Percentiles rank a stretch among this genome's conserved stretches.
These are phyloP conservation scores for Lachnellula arida DNA, from an alignment of 2,329 filamentous ascomycete species.

Conservation along the genomic window DNA sequence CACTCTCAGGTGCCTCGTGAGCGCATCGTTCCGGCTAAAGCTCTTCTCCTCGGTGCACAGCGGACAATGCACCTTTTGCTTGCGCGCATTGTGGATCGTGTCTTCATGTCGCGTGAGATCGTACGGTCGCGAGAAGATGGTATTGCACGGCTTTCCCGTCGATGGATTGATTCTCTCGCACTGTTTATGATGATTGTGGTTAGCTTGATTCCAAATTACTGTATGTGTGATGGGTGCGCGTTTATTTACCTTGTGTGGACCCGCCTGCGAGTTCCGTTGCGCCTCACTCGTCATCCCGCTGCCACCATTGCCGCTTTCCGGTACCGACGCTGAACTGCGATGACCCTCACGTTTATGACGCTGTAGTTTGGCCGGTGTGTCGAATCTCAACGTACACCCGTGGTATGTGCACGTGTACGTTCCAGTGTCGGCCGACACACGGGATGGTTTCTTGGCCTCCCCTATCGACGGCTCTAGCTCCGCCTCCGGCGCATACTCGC, in stretches of 20 bases:
- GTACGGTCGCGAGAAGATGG: constrained; percentile 91
- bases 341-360: constrained; percentile 96
- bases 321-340: constrained; percentile 60
- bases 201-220: background rate
- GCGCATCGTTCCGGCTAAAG: constrained; percentile 89
- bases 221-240: background rate
- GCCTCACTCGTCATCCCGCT: constrained; percentile 46
- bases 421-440: constrained; percentile 69
- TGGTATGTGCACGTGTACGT: constrained; percentile 97
- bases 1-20: constrained; percentile 90
- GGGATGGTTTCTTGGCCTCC: constrained; percentile 45
- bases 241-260: constrained; percentile 63
- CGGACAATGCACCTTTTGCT: constrained; percentile 90
- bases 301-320: constrained; percentile 31
- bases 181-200: constrained; percentile 1
- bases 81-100: constrained; percentile 91
- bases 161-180: constrained; percentile 93
- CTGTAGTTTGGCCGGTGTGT: constrained; percentile 79
- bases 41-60: constrained; percentile 95
- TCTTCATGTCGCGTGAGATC: constrained; percentile 95
- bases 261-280: constrained; percentile 78
- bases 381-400: constrained; percentile 82
- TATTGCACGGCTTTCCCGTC: constrained; percentile 91
- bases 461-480: constrained; percentile 18
- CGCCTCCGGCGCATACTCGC: constrained; percentile 34